Base-by-base conservation (phyloP, 208 protist genomes). In the Leishmania guyanensis region DNA sequence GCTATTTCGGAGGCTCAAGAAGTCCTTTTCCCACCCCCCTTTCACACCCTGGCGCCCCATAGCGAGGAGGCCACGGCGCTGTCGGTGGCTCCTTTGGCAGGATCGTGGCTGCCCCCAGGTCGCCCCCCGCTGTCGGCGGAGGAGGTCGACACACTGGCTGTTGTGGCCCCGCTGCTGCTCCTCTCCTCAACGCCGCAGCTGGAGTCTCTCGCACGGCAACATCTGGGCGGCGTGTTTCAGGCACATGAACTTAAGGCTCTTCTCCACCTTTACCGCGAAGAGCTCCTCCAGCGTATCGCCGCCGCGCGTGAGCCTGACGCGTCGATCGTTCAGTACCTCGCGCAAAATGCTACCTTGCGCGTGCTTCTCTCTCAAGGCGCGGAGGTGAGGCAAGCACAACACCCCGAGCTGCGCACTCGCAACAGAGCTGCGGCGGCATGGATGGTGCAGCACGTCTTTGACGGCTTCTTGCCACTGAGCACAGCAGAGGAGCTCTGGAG, bases 161-260 rank as follows among this genome's bases (percentile, higher is more conserved):
- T 83, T 56, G 36, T 91, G 33, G 92, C 92, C 58, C 88, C 90
- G 16, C 73, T 88, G 9, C 71, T 95, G 78, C 51, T 91, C 20
- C 65, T 93, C 36, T 80, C 87, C 17, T 85, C 88, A 29, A 54
- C 88, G 29, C 82, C 84, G n/a, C 88, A 85, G 75, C 79, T 94
- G 16, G 90, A 96, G 70, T 54, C 70, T 39, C 84, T 96, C 20
- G 79, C 87, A 3, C 65, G 50, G 39, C 73, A 78, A 14, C 82
- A 83, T 33, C 88, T 96, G 66, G 64, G 66, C 14, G 86, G 69
- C 81, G 54, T 81, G 29, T 90, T 92, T 70, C 51, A 68, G n/a
- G 80, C 87, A 3, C 90, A 89, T 76, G 86, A 92, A 56, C 86
- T 96, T 39, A 86, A 86, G 56, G 77, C 90, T 10, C 78, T 94